Conservation (phyloP, 805 yeast genomes). For the Starmerella kuoi region DNA sequence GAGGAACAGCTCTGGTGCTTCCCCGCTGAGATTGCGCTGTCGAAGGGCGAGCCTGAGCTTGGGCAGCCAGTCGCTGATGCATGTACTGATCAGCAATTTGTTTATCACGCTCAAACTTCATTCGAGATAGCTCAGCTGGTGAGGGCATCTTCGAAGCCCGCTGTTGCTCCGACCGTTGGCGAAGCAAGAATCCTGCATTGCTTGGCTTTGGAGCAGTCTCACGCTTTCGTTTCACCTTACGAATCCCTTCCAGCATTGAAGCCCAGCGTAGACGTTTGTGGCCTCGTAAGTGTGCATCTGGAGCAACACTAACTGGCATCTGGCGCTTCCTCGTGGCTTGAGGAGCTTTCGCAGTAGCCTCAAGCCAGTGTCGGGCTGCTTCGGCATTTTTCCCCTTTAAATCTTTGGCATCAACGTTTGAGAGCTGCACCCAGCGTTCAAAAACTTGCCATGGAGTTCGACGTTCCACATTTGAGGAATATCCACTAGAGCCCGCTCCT, state of each 20-base stretch:
- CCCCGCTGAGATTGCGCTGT: background rate
- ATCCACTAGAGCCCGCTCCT: conserved; percentile 32
- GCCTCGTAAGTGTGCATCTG: conserved; percentile 86
- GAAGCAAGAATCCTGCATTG: conserved; percentile 12
- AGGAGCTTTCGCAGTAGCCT: conserved; percentile 80
- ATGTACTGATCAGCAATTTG: conserved; percentile 52
- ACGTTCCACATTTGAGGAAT: conserved; percentile 79
- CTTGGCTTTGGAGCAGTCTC: conserved; percentile 59
- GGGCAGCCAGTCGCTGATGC: conserved; percentile 22
- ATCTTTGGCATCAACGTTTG: conserved; percentile 73
- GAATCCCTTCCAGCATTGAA: conserved; percentile 88
- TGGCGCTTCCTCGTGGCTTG: conserved; percentile 78
- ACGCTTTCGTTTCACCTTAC: conserved; percentile 79
- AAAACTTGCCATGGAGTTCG: conserved; percentile 99
- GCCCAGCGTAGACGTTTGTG: conserved; percentile 90
- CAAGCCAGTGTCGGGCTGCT: conserved; percentile 82
- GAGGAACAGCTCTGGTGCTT: background rate
- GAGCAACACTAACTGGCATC: conserved; percentile 86
- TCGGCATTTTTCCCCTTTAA: conserved; percentile 78
- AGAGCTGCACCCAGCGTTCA: conserved; percentile 86
- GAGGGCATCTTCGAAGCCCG: conserved; percentile 28
- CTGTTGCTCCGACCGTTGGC: conserved; percentile 7
- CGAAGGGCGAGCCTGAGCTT: background rate
- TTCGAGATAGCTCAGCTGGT: conserved; percentile 70
- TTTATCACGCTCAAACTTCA: conserved; percentile 78